Conservation (phyloP, 2,329 filamentous ascomycete genomes). For the Neofusicoccum sp. region DNA sequence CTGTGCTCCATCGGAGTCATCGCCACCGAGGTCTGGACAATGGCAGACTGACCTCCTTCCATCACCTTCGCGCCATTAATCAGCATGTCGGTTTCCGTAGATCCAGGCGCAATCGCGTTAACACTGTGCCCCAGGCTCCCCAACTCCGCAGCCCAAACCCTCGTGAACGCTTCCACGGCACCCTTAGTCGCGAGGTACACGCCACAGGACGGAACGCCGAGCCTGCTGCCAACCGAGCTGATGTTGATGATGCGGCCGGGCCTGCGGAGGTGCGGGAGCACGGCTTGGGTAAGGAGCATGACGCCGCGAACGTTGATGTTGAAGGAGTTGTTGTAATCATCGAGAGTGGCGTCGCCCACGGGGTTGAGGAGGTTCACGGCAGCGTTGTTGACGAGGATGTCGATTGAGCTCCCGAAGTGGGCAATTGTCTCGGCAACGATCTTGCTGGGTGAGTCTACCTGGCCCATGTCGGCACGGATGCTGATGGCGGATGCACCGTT, state of each 20-base stretch:
- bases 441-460: slow-evolving; percentile 36
- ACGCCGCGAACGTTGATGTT: slow-evolving; percentile 60
- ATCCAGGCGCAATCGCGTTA: background rate
- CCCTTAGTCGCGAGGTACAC: slow-evolving; percentile 62
- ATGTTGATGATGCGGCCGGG: slow-evolving; percentile 62
- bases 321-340: slow-evolving; percentile 57
- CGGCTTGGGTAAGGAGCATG: slow-evolving; percentile 57
- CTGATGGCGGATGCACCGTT: slow-evolving; percentile 40
- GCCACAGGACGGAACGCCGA: slow-evolving; percentile 49
- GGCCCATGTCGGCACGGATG: slow-evolving; percentile 45
- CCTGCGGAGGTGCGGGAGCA: slow-evolving; percentile 53
- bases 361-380: slow-evolving; percentile 33
- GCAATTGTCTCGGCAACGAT: slow-evolving; percentile 40
- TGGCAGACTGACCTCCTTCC: too few relatives aligned
- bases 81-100: slow-evolving; percentile 8
- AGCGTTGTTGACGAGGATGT: slow-evolving; percentile 50
- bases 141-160: slow-evolving; percentile 33
- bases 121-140: background rate
- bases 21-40: background rate
- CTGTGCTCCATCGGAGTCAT: background rate
- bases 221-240: slow-evolving; percentile 55
- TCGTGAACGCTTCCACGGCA: slow-evolving; percentile 62
- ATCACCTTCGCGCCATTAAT: background rate
- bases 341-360: slow-evolving; percentile 44
- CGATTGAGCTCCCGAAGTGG: slow-evolving; percentile 45